Conservation (phyloP, 2,329 filamentous ascomycete species). For the Xylariomycetidae sp. region DNA sequence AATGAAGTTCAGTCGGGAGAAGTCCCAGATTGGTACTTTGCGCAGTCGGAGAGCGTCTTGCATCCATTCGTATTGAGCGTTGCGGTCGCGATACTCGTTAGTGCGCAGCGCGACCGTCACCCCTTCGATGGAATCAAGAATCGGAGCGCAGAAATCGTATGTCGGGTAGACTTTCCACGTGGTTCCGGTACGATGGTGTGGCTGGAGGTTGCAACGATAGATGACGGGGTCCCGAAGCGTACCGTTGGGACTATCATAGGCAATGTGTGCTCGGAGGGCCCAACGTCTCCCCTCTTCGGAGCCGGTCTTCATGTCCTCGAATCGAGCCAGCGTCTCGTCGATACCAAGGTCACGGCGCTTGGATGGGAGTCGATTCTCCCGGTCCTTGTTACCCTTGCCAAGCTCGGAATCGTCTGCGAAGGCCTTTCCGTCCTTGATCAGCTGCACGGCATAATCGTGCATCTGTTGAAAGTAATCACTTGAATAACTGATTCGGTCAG, state of each 20-base stretch:
- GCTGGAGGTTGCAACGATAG: conserved; percentile 74
- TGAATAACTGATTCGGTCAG: conserved; percentile 78
- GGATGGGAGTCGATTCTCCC: conserved; percentile 76
- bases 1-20: conserved; percentile 75
- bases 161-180: conserved; percentile 79
- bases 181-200: conserved; percentile 69
- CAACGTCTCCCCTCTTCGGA: conserved; percentile 69
- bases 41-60: conserved; percentile 64
- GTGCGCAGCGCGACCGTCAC: conserved; percentile 75
- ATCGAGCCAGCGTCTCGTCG: conserved; percentile 77
- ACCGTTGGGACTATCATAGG: conserved; percentile 83
- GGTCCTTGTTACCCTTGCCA: conserved; percentile 75
- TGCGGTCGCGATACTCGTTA: conserved; percentile 78
- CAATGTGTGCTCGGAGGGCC: conserved; percentile 90
- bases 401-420: conserved; percentile 90
- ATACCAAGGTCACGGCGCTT: conserved; percentile 68
- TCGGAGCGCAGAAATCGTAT: conserved; percentile 77
- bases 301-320: conserved; percentile 86
- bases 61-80: conserved; percentile 80
- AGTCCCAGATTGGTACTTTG: conserved; percentile 75
- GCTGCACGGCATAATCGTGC: conserved; percentile 73
- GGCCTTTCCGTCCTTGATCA: conserved; percentile 80
- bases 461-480: conserved; percentile 90
- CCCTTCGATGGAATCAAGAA: conserved; percentile 71
- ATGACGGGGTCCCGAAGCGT: conserved; percentile 92